Evolutionary conservation across 352 stramenopile species (phyloP).

Genomic region (Hyaloperonospora brassicae): DNA sequence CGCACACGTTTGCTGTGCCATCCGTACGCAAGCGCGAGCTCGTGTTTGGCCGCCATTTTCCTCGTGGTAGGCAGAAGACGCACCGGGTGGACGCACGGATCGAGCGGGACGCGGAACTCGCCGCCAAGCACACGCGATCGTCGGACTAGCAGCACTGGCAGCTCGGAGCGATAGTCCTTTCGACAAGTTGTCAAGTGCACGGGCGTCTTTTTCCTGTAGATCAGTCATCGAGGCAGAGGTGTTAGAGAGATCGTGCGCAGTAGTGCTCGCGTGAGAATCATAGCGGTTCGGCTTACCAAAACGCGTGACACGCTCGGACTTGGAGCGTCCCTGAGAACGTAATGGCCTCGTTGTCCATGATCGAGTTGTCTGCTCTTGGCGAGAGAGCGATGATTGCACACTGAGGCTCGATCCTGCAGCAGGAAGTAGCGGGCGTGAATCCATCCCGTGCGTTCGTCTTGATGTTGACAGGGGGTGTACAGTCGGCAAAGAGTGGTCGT

Average conservation of each 20-base stretch:
- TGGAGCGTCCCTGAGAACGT: constrained; percentile 28
- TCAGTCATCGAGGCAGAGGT: too few relatives aligned
- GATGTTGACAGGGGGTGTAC: too few relatives aligned
- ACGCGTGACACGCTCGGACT: constrained; percentile 16
- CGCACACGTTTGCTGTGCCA: constrained; percentile 23
- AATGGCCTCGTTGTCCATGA: constrained; percentile 19
- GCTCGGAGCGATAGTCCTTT: constrained; percentile 22
- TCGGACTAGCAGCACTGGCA: constrained; percentile 26
- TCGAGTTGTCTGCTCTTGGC: neutral
- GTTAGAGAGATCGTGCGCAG: too few relatives aligned
- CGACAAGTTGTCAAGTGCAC: constrained; percentile 24
- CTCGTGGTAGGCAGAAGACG: constrained; percentile 13
- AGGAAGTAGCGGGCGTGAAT: constrained; percentile 1
- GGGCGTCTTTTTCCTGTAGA: constrained; percentile 22
- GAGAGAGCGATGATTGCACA: constrained; percentile 4
- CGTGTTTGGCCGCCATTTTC: constrained; percentile 16
- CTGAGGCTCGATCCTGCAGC: neutral
- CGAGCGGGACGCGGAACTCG: constrained; percentile 24
- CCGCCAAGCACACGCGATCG: constrained; percentile 16
- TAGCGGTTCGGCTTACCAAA: constrained; percentile 17
- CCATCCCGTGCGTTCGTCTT: too few relatives aligned
- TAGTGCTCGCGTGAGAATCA: too few relatives aligned
- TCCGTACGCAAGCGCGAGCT: constrained; percentile 27
- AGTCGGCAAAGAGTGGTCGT: too few relatives aligned
- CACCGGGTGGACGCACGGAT: constrained; percentile 29